phyloP scores from a whole-genome alignment of 2,329 filamentous ascomycete genomes.

The Ceratocystis lukuohia region DNA sequence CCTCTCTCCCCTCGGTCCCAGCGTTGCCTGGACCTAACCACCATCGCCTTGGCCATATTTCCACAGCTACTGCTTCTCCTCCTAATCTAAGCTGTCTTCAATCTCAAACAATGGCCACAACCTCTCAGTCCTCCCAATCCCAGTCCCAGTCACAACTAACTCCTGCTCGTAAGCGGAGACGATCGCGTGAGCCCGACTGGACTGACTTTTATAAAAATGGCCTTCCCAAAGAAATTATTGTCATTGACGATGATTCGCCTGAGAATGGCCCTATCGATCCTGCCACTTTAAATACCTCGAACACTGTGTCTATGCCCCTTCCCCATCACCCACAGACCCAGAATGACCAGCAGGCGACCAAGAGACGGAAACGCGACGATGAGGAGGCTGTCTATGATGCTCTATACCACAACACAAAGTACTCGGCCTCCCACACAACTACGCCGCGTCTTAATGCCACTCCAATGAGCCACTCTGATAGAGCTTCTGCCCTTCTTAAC shows the following conservation, averaged over 20 bases:
- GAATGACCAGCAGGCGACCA: conserved; percentile 42
- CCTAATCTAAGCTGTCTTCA: conserved; percentile 12
- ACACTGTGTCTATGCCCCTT: conserved; percentile 20
- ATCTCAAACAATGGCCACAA: conserved; percentile 16
- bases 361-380: conserved; percentile 58
- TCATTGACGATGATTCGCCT: conserved; percentile 66
- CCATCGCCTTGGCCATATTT: conserved; percentile 14
- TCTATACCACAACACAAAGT: conserved; percentile 57
- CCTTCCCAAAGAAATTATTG: conserved; percentile 65
- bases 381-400: conserved; percentile 44
- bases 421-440: conserved; percentile 56
- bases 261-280: conserved; percentile 33
- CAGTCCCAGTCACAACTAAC: conserved; percentile 17
- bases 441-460: conserved; percentile 56
- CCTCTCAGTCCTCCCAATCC: conserved; percentile 22
- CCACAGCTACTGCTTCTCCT: conserved; percentile 12
- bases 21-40: conserved; percentile 12
- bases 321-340: conserved; percentile 21
- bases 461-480: conserved; percentile 60
- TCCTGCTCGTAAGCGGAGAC: conserved; percentile 36
- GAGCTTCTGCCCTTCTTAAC: conserved; percentile 65
- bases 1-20: conserved; percentile 21
- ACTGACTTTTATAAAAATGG: conserved; percentile 71
- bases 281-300: conserved; percentile 22
- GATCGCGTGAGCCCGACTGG: conserved; percentile 60